Evolutionary conservation across 306 rosid species (phyloP).

Genomic region (Cucurbita argyrosperma): DNA sequence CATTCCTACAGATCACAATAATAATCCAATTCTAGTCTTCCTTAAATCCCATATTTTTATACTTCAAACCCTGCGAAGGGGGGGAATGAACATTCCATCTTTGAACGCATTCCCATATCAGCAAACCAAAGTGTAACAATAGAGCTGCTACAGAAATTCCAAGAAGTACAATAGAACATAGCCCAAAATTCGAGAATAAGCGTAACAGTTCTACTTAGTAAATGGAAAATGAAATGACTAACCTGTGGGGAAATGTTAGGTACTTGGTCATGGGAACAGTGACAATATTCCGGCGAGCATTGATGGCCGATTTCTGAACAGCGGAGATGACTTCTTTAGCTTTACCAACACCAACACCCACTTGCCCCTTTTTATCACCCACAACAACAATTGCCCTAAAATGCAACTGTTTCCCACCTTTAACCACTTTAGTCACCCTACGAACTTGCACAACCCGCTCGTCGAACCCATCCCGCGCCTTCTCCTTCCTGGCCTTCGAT

Average conservation of each 20-base stretch:
- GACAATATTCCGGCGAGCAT: conserved; percentile 58
- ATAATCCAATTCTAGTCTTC: neutral
- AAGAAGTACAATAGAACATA: neutral
- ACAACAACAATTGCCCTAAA: conserved; percentile 76
- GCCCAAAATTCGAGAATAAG: neutral
- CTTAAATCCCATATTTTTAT: neutral
- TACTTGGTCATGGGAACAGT: conserved; percentile 67
- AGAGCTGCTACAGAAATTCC: neutral
- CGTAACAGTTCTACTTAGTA: too few relatives aligned
- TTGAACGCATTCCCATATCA: neutral
- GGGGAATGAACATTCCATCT: neutral
- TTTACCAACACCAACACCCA: conserved; percentile 76
- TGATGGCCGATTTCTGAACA: conserved; percentile 60
- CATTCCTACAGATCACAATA: neutral
- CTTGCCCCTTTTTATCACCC: conserved; percentile 81
- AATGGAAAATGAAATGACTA: neutral
- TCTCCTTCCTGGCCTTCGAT: conserved; percentile 48
- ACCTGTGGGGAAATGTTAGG: conserved; percentile 68
- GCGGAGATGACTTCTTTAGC: conserved; percentile 63
- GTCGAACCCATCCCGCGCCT: conserved; percentile 66
- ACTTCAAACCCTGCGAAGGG: too few relatives aligned
- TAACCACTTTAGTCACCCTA: conserved; percentile 89
- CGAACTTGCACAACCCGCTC: conserved; percentile 88
- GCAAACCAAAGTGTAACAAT: neutral
- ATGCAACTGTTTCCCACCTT: conserved; percentile 82